Evolutionary conservation across 345 rosid species (phyloP).

Genomic region (Sonneratia caseolaris): DNA sequence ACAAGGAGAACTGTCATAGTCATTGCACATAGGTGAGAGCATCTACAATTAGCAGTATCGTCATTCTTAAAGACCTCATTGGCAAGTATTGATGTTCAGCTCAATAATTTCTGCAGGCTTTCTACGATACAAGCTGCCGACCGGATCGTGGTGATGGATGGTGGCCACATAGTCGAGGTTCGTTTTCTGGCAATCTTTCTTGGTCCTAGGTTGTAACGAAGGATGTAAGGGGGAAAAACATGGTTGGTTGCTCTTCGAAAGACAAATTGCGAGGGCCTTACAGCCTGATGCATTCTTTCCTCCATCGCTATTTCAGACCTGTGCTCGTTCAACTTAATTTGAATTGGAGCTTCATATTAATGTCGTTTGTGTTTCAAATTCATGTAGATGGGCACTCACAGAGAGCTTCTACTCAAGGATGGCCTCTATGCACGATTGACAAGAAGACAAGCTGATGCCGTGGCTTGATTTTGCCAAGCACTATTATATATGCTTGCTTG

Average conservation of each 20-base stretch:
- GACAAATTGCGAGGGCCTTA: not conserved
- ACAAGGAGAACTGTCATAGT: constrained; percentile 73
- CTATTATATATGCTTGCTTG: not conserved
- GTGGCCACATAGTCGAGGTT: constrained; percentile 80
- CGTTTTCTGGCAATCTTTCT: not conserved
- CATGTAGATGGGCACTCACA: constrained; percentile 71
- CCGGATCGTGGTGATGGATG: constrained; percentile 78
- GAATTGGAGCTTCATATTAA: not conserved
- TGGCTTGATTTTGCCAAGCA: constrained; percentile 32
- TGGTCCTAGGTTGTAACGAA: not conserved
- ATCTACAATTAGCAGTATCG: not conserved
- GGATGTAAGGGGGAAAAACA: not conserved
- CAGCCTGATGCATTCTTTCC: not conserved
- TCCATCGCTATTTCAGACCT: not conserved
- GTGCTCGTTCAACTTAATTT: not conserved
- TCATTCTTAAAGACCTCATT: not conserved
- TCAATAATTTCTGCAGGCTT: constrained; percentile 41
- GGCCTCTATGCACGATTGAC: constrained; percentile 77
- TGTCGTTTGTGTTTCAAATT: not conserved
- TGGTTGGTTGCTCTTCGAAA: not conserved
- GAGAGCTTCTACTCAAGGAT: constrained; percentile 59
- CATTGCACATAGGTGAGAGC: constrained; percentile 72
- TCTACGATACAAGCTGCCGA: constrained; percentile 92
- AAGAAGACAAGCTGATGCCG: constrained; percentile 81
- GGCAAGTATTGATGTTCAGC: constrained; percentile 9